Conservation (phyloP, 768 basidiomycete genomes). For the Leccinum variicolor region DNA sequence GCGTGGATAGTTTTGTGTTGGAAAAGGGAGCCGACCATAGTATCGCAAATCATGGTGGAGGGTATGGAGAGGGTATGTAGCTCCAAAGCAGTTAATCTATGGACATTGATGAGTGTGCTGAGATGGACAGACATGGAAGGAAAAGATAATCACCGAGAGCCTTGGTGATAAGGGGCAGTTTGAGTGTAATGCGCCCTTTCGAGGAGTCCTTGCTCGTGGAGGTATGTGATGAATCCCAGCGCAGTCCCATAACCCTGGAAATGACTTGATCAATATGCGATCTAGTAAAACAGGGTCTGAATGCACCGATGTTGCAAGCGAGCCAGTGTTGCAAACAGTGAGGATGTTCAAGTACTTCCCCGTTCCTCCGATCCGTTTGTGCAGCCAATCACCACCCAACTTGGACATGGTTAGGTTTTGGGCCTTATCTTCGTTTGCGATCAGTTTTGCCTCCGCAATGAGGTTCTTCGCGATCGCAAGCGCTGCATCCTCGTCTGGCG, state of each 20-base stretch:
- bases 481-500: conserved; percentile 33
- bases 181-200: conserved; percentile 89
- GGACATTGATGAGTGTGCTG: neutral
- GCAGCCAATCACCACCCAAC: conserved; percentile 84
- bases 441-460: conserved; percentile 63
- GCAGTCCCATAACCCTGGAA: conserved; percentile 92
- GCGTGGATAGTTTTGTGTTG: conserved; percentile 83
- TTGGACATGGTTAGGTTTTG: conserved; percentile 84
- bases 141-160: conserved; percentile 57
- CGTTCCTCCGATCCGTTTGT: conserved; percentile 36
- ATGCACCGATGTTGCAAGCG: conserved; percentile 83
- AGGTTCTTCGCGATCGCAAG: conserved; percentile 54
- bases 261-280: neutral
- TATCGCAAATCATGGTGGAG: conserved; percentile 94
- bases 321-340: conserved; percentile 98
- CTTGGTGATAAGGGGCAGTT: conserved; percentile 93
- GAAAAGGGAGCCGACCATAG: conserved; percentile 95
- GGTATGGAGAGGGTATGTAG: conserved; percentile 81
- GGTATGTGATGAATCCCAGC: conserved; percentile 86
- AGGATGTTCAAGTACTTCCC: conserved; percentile 67
- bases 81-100: conserved; percentile 85
- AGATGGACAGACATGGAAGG: neutral
- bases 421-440: conserved; percentile 86
- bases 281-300: neutral
- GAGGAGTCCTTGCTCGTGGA: conserved; percentile 75